phyloP scores from a whole-genome alignment of 176 grass and related monocot genomes.

The Triticum timopheevii region DNA sequence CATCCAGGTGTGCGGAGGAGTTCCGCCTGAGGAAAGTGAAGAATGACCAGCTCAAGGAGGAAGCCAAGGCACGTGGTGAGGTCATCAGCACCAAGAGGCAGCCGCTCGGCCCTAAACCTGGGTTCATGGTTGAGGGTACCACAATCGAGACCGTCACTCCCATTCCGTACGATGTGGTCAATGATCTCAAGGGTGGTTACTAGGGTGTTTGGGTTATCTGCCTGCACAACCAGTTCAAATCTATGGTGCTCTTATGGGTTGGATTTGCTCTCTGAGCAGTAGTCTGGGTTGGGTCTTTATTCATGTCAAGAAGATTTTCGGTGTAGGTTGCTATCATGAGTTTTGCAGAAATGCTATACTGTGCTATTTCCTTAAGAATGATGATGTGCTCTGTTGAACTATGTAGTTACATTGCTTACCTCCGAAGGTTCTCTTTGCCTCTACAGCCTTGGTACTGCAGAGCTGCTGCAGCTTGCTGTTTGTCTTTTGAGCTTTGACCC shows the following conservation, averaged over 20 bases:
- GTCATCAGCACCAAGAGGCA: constrained; percentile 76
- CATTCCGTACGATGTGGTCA: constrained; percentile 76
- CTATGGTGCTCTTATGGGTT: constrained; percentile 21
- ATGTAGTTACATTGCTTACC: background rate
- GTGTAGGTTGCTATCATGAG: constrained; percentile 14
- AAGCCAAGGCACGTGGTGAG: constrained; percentile 52
- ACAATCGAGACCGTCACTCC: constrained; percentile 69
- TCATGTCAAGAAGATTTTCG: constrained; percentile 24
- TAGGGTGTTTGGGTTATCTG: constrained; percentile 33
- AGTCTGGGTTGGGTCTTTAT: constrained; percentile 46
- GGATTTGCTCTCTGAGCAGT: constrained; percentile 35
- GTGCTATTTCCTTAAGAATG: constrained; percentile 24
- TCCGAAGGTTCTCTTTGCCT: background rate
- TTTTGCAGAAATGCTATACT: constrained; percentile 29
- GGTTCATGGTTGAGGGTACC: constrained; percentile 79
- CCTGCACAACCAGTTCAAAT: constrained; percentile 25
- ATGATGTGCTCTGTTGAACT: constrained; percentile 5
- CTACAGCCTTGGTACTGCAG: background rate
- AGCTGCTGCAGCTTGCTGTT: background rate
- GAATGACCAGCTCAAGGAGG: constrained; percentile 64
- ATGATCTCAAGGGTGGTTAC: constrained; percentile 87
- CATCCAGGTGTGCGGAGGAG: constrained; percentile 70
- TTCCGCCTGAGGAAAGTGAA: constrained; percentile 58
- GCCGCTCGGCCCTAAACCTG: constrained; percentile 61
- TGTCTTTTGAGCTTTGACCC: too few relatives aligned